Conservation (phyloP, 2,329 filamentous ascomycete genomes). For the Colletotrichum sidae region DNA sequence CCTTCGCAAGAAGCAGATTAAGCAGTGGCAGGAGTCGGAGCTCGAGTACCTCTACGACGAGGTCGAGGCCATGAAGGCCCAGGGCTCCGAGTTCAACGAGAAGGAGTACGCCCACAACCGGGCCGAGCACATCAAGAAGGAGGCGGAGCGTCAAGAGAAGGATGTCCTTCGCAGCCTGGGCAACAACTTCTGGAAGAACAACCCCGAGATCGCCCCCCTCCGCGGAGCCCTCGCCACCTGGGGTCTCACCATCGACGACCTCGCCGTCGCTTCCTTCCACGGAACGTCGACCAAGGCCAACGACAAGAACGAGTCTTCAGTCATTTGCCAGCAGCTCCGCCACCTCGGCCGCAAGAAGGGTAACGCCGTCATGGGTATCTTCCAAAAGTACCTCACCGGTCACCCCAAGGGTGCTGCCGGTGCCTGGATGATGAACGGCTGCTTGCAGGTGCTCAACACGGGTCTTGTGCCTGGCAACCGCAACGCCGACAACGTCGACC, state of each 20-base stretch:
- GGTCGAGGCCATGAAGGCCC: constrained; percentile 87
- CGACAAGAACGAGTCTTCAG: constrained; percentile 99
- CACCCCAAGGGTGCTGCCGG: constrained; percentile 99
- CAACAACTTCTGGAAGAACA: constrained; percentile 99
- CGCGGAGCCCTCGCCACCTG: constrained; percentile 96
- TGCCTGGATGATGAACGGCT: constrained; percentile 99
- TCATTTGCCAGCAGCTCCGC: constrained; percentile 94
- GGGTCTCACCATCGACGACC: constrained; percentile 97
- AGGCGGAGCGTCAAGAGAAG: constrained; percentile 91
- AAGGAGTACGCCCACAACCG: constrained; percentile 89
- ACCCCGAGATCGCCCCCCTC: constrained; percentile 91
- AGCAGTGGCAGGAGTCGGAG: constrained; percentile 96
- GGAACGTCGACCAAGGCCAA: constrained; percentile 98
- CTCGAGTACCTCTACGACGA: constrained; percentile 93
- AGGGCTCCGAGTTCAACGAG: constrained; percentile 80
- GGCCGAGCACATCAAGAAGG: constrained; percentile 83
- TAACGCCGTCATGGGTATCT: constrained; percentile 95
- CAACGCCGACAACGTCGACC: constrained; percentile 97
- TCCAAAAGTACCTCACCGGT: constrained; percentile 99
- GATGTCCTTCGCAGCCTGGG: constrained; percentile 92
- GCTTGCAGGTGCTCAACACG: constrained; percentile 92
- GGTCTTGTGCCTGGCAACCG: constrained; percentile 96
- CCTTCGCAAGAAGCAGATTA: constrained; percentile 92
- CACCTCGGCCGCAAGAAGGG: constrained; percentile 97
- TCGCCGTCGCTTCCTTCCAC: constrained; percentile 97